Evolutionary conservation across 177 flowering plant genomes (phyloP), one percentile per base, ranked within the genome.

Genomic region (Vitis hybrid): DNA sequence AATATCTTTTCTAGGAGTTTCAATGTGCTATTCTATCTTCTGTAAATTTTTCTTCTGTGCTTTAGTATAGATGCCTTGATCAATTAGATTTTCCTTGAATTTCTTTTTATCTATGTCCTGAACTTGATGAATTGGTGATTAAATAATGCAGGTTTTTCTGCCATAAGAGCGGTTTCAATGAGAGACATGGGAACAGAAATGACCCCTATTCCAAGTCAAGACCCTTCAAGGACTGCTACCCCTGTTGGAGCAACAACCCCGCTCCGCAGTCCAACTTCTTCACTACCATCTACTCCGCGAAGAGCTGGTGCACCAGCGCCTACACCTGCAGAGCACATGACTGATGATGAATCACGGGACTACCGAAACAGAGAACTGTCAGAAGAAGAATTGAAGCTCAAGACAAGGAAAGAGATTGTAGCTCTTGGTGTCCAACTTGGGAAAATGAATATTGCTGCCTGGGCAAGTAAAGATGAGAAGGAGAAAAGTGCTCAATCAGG

Each of bases 141-240:
- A 32, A n/a, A 62, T 55, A 16, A 62, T 82, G 79, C 81, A 89
- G 90, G 65, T 63, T 60, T 68, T 72, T 83, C 90, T 32, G 77
- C 76, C n/a, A 75, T 94, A 59, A 81, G 89, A 73, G 75, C 92
- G 30, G 95, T 93, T 11, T 88, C 85, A 40, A 93, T 89, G 97
- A 88, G 97, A 71, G 97, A 91, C 68, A 91, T 82, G 89, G 97
- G 98, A 74, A 94, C 98, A 19, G 98, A 92, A 81, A 94, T 94
- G 98, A 94, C 97, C 15, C 97, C 97, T 12, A 74, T 71, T 60
- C 66, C 93, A 16, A 94, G 97, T 79, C 93, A 83, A 80, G 97
- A 21, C 24, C 97, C 97, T 66, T 94, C 95, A 52, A 87, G 90
- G 71, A 91, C 97, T 66, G 79, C 88, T 48, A 92, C 97, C 48